Evolutionary conservation across 371 early-diverging fungal genomes (phyloP), one percentile per base, ranked within the genome.

Genomic region (Rhizomucor miehei): DNA sequence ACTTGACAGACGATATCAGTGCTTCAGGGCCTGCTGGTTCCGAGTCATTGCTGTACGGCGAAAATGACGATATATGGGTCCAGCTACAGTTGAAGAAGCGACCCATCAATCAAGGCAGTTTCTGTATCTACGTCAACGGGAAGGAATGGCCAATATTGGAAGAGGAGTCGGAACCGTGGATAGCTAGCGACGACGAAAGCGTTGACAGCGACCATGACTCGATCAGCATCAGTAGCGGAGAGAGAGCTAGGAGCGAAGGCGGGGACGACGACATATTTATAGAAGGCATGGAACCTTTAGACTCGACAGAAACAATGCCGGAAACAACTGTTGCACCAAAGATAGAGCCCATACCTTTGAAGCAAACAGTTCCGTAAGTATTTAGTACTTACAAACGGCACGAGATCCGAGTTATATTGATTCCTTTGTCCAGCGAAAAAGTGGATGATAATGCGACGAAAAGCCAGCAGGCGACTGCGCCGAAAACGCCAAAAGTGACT

Each of bases 71-170:
- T 45, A 50, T 50, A 54, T 44, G 40, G 40, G 21, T 39, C 46
- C 34, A 44, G 16, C 16, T 29, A 25, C 24, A 20, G 5, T 14
- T 38, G 23, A 48, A 20, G 45, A 23, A 39, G 10, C 62, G 35
- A 24, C 0, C 19, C 29, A 17, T 36, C 16, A 45, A 19, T 5
- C 13, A 45, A 16, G 38, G 52, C 24, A 40, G 48, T 19, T 52
- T 51, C 56, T n/a, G 44, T 36, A 20, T 63, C 58, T 49, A 43
- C 19, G 64, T 74, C 11, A 66, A 71, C 50, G 54, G 65, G n/a
- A 67, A 62, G 21, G 61, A 60, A 6, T 70, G 74, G 74, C 74
- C 74, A 57, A 37, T 37, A 50, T 8, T 63, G 58, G 48, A 36
- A 23, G 36, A 35, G 13, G 56, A 49, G 41, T 41, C 41, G 41